Base-by-base conservation (phyloP, 2,329 filamentous ascomycete species). In the Verticillium longisporum region DNA sequence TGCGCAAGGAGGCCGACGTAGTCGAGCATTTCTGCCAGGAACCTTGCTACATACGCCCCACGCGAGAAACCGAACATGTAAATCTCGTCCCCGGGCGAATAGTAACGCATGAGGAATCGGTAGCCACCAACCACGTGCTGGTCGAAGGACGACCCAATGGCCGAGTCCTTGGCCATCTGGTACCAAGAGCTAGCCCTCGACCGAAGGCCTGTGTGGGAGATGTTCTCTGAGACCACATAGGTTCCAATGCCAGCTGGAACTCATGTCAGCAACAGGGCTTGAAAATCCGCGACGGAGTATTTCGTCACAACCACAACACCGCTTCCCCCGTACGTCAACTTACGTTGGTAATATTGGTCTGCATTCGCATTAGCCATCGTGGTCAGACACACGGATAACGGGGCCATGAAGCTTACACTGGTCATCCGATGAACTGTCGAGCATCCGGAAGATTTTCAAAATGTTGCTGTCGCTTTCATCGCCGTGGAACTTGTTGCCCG, bases 41-140 rank as follows among this genome's bases (percentile, higher is more conserved):
- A 91, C 2, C 88, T 84, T 0, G 88, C 89, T 54, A 89, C 88
- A 68, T 91, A 91, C 1, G 88, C 83, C 18, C 89, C 89, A 21
- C 89, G 83, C 54, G 85, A 88, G 74, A 91, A 92, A 0, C 89
- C 89, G 62, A 91, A 90, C 74, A 91, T 85, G 70, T 86, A 90
- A 38, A 90, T 88, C 62, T 86, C 81, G 63, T 87, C 83, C 31
- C 83, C 83, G 0, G 83, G 81, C 55, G 80, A 79, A 70, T 91
- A 91, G 71, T 88, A 89, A 18, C 86, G 83, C 88, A 91, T 91
- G 55, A 92, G 78, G 71, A 93, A 91, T 60, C 87, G 86, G 73
- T 95, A 95, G 1, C 90, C 91, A 7, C 88, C 90, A 67, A 95
- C 90, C 11, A 95, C 91, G 74, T 95, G 91, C 61, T 91, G 83